phyloP scores from a whole-genome alignment of 2,329 filamentous ascomycete genomes.

The Pseudogymnoascus destructans region DNA sequence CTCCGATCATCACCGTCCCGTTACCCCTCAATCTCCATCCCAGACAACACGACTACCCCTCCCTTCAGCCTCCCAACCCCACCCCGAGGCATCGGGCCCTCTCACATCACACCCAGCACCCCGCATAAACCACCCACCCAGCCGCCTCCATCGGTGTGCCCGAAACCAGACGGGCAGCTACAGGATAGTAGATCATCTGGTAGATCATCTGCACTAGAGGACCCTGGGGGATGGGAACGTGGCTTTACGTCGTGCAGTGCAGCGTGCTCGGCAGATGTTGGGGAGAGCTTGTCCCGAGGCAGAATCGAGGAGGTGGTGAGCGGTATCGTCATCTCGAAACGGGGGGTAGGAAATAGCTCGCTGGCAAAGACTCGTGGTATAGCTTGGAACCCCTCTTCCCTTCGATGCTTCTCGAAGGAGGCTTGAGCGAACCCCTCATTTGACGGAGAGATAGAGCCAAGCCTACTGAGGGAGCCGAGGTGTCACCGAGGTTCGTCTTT shows the following conservation, averaged over 20 bases:
- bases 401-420: not conserved
- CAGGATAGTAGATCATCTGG: not conserved
- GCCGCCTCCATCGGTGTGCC: not conserved
- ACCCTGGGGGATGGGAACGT: not conserved
- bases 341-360: not conserved
- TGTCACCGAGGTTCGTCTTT: constrained; percentile 7
- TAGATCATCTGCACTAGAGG: not conserved
- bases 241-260: not conserved
- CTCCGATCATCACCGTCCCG: not conserved
- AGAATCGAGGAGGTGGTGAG: not conserved
- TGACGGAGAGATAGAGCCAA: not conserved
- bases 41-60: not conserved
- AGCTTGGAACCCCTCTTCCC: not conserved
- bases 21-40: not conserved
- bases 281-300: constrained; percentile 3
- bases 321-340: not conserved
- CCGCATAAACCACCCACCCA: not conserved
- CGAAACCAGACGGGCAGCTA: not conserved
- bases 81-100: not conserved
- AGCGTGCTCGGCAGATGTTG: not conserved
- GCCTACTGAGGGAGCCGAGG: not conserved
- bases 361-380: not conserved
- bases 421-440: not conserved
- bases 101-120: not conserved
- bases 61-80: not conserved